Evolutionary conservation across 2,329 filamentous ascomycete species (phyloP), one percentile per base, ranked within the genome.

Genomic region (Ophiostoma ulmi): DNA sequence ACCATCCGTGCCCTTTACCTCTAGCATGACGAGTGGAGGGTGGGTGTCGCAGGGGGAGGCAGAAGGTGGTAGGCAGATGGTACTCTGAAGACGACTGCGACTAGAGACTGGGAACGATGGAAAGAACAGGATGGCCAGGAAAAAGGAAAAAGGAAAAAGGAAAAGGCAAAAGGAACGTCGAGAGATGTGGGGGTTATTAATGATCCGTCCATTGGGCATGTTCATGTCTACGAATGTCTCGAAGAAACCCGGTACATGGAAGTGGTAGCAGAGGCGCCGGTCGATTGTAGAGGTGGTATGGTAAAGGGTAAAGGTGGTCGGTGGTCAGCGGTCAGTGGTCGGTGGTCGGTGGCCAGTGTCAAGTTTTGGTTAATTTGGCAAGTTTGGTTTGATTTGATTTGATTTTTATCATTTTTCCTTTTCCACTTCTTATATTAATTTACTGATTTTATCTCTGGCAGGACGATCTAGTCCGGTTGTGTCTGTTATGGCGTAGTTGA

Each of bases 21-120:
- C n/a, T 22, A 26, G 52, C 52, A 58, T 58, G 52, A 58, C 52
- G 52, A 58, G 52, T 48, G 52, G 52, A 58, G 52, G 52, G 52
- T 22, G 52, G 52, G 52, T 58, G 52, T 58, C 31, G 52, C 52
- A 58, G 52, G 52, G 52, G 52, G 52, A n/a, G 31, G 31, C 31
- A 22, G 44, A 22, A 22, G 52, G 44, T 48, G 5, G 44, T n/a
- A 48, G 44, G 44, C 44, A 48, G 44, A 48, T 48, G 44, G 44
- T 8, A 48, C 44, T 20, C 44, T 17, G 44, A 48, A 17, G 13
- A 48, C 44, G 44, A 48, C 44, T 17, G 44, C 44, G 52, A 58
- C n/a, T 48, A 20, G 17, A 58, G 52, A 58, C 52, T 58, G 52
- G 52, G 52, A 55, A 26, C 10, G 22, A 55, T n/a, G 22, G 52